phyloP scores from a whole-genome alignment of 306 rosid genomes.

The Dalbergia cultrata region DNA sequence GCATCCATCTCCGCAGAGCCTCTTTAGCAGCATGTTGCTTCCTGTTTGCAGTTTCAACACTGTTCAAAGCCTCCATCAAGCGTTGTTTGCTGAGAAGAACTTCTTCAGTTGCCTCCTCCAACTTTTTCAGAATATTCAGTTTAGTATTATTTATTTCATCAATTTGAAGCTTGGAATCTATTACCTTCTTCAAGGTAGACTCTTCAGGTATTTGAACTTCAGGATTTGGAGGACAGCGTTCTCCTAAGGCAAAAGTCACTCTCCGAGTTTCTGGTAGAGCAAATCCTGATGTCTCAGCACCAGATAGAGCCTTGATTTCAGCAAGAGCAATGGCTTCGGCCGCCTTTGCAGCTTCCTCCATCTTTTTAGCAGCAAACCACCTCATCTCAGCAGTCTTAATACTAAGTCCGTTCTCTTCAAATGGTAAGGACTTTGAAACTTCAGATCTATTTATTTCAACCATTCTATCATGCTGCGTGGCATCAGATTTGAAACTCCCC shows the following conservation, averaged over 20 bases:
- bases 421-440: constrained; percentile 41
- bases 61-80: constrained; percentile 79
- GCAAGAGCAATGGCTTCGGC: constrained; percentile 96
- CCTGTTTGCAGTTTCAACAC: constrained; percentile 76
- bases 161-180: constrained; percentile 60
- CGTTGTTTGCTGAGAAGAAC: constrained; percentile 75
- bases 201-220: constrained; percentile 58
- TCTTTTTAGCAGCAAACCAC: constrained; percentile 92
- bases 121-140: constrained; percentile 60
- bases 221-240: constrained; percentile 51
- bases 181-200: constrained; percentile 59
- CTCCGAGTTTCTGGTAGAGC: constrained; percentile 67
- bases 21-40: constrained; percentile 82
- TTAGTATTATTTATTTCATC: constrained; percentile 69
- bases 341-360: constrained; percentile 97
- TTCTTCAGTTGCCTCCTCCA: constrained; percentile 88
- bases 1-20: constrained; percentile 76
- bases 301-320: constrained; percentile 76
- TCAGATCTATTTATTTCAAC: constrained; percentile 53
- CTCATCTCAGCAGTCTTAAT: constrained; percentile 88
- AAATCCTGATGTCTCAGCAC: constrained; percentile 54
- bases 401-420: constrained; percentile 50
- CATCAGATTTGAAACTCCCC: constrained; percentile 43
- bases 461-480: constrained; percentile 44
- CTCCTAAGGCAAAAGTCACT: constrained; percentile 54